These are phyloP conservation scores for Ophioceras dolichostomum DNA, from an alignment of 2,329 filamentous ascomycete species.

Conservation along the genomic window DNA sequence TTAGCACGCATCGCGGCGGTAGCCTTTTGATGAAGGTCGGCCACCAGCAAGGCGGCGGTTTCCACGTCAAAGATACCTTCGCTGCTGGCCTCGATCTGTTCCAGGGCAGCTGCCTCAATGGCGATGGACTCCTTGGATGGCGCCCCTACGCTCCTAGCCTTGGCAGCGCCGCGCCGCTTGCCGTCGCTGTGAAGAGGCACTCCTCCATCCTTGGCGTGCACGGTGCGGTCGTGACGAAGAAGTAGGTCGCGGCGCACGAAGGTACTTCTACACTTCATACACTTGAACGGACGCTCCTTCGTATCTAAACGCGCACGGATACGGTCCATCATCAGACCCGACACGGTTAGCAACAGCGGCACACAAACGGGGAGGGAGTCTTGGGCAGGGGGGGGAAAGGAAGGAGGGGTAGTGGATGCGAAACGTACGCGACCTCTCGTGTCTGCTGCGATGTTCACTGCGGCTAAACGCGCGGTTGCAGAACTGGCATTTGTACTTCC, in stretches of 20 bases:
- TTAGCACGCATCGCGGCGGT: conserved; percentile 55
- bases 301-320: no score
- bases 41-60: conserved; percentile 96
- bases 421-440: conserved; percentile 94
- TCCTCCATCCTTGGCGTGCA: conserved; percentile 96
- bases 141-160: conserved; percentile 48
- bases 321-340: no score
- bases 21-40: conserved; percentile 92
- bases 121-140: conserved; percentile 68
- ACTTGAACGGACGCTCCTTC: conserved; percentile 98
- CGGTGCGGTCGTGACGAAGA: conserved; percentile 92
- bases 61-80: conserved; percentile 93
- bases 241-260: conserved; percentile 96
- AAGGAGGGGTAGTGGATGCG: conserved; percentile 3
- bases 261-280: conserved; percentile 93
- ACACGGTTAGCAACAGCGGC: neutral
- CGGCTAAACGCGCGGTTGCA: conserved; percentile 95
- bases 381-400: conserved; percentile 6
- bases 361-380: no score
- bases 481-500: conserved; percentile 99
- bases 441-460: conserved; percentile 91
- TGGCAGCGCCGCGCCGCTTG: conserved; percentile 66
- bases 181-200: conserved; percentile 88
- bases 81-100: conserved; percentile 84
- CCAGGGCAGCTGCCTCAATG: conserved; percentile 74